Evolutionary conservation across 2,329 filamentous ascomycete species (phyloP).

Genomic region (Monosporascus sp.): DNA sequence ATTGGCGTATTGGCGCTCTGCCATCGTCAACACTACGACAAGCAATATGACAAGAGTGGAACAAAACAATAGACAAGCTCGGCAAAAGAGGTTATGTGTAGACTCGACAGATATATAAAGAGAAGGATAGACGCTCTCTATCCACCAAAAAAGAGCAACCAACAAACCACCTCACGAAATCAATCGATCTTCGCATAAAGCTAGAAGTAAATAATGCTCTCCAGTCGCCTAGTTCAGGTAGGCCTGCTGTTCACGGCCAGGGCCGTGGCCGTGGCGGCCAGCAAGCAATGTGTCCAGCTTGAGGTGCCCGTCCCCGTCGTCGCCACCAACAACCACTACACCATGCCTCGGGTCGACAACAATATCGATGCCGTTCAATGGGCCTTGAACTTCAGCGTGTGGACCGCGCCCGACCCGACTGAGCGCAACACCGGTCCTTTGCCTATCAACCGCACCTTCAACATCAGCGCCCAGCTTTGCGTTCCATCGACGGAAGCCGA

Average conservation of each 20-base stretch:
- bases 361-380: slow-evolving; percentile 23
- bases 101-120: slow-evolving; percentile 3
- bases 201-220: slow-evolving; percentile 1
- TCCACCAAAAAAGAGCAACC: neutral
- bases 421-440: slow-evolving; percentile 5
- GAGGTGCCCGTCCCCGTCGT: slow-evolving; percentile 1
- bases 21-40: neutral
- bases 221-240: slow-evolving; percentile 2
- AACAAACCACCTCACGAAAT: neutral
- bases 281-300: slow-evolving; percentile 5
- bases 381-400: slow-evolving; percentile 14
- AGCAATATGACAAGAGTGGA: neutral
- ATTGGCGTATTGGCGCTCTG: too few relatives aligned
- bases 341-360: slow-evolving; percentile 18
- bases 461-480: slow-evolving; percentile 18
- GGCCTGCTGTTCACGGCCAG: slow-evolving; percentile 3
- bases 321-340: slow-evolving; percentile 10
- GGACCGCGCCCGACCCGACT: slow-evolving; percentile 4
- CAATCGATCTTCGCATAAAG: neutral
- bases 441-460: slow-evolving; percentile 10
- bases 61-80: neutral
- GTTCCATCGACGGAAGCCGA: slow-evolving; percentile 8
- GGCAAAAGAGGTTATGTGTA: slow-evolving; percentile 1
- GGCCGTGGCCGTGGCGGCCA: slow-evolving; percentile 1
- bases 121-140: neutral